These are phyloP conservation scores for Oidiodendron maius DNA, from an alignment of 495 filamentous ascomycete genomes.

Conservation along the genomic window DNA sequence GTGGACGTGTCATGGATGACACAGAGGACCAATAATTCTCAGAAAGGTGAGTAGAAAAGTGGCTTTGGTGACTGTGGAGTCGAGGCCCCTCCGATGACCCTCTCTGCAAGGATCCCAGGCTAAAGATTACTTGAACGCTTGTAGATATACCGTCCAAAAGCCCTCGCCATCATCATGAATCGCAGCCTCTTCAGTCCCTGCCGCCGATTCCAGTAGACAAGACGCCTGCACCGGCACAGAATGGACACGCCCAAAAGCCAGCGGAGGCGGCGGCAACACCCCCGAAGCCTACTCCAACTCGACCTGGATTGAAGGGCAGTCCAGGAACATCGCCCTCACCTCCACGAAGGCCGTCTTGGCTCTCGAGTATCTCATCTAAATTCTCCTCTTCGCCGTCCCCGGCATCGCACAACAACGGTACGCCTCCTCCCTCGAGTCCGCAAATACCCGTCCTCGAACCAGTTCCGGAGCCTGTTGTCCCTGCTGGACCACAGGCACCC, in stretches of 20 bases:
- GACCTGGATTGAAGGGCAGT: conserved; percentile 25
- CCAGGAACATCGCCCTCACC: no score
- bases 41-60: conserved; percentile 18
- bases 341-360: conserved; percentile 74
- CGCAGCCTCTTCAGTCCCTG: no score
- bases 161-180: no score
- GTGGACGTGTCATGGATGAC: conserved; percentile 64
- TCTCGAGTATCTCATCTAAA: conserved; percentile 86
- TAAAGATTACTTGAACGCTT: no score
- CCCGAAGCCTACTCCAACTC: conserved; percentile 26
- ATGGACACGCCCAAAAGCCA: conserved; percentile 12
- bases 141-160: no score
- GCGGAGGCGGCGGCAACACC: conserved; percentile 16
- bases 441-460: conserved; percentile 26
- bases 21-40: conserved; percentile 9
- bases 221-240: conserved; percentile 4
- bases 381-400: conserved; percentile 60
- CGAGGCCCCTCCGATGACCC: no score
- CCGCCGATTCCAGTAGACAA: no score
- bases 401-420: conserved; percentile 18
- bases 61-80: no score
- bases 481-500: conserved; percentile 41
- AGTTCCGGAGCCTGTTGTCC: conserved; percentile 33
- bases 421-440: conserved; percentile 36
- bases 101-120: no score